These are phyloP conservation scores for Agrocybe praecox DNA, from an alignment of 768 basidiomycete species.

Conservation along the genomic window DNA sequence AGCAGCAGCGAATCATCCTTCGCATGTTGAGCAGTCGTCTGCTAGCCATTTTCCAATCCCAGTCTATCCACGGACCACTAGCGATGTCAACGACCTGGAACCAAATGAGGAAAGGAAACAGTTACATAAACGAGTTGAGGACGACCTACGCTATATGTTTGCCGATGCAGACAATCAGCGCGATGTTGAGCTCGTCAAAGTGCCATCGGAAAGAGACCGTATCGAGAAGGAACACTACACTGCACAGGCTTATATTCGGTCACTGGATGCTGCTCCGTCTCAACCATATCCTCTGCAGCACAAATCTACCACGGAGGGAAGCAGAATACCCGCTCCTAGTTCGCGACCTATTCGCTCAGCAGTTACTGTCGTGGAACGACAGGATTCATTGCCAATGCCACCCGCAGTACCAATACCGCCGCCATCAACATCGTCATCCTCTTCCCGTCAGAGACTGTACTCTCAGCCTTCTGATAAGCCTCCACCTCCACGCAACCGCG, in stretches of 20 bases:
- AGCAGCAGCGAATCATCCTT: neutral
- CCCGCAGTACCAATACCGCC: neutral
- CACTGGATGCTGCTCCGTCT: neutral
- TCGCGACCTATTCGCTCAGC: neutral
- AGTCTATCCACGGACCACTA: neutral
- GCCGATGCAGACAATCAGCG: neutral
- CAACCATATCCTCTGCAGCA: neutral
- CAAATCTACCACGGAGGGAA: too few relatives aligned
- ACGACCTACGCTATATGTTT: neutral
- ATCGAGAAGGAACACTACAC: neutral
- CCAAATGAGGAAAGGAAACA: neutral
- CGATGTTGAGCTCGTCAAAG: neutral
- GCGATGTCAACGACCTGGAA: neutral
- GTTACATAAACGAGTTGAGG: neutral
- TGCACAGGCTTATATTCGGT: neutral
- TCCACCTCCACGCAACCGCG: neutral
- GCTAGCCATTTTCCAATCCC: neutral
- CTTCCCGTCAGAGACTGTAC: neutral
- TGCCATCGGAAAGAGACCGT: neutral
- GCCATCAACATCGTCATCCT: neutral
- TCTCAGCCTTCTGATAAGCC: neutral
- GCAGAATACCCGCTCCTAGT: neutral
- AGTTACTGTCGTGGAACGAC: neutral
- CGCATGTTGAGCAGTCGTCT: neutral
- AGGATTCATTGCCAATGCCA: neutral